Conservation (phyloP, 306 rosid species). For the Amphicarpaea edgeworthii region DNA sequence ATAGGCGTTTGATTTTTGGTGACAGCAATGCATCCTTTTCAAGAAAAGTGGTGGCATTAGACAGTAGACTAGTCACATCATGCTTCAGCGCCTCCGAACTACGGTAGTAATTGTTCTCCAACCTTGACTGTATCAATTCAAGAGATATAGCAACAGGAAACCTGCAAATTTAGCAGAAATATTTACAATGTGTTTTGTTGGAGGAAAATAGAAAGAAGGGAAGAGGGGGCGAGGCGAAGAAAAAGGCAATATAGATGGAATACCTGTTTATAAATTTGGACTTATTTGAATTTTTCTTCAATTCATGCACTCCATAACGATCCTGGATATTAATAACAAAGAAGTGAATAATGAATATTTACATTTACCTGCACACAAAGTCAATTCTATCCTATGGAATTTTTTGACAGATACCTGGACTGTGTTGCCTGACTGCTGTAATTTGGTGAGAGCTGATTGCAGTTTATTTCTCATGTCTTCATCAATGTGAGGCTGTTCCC, state of each 20-base stretch:
- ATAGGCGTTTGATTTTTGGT: conserved; percentile 66
- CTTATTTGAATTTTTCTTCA: conserved; percentile 67
- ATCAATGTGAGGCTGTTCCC: conserved; percentile 84
- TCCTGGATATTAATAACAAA: conserved; percentile 65
- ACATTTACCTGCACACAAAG: conserved; percentile 21
- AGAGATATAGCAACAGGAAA: conserved; percentile 86
- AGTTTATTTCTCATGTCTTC: conserved; percentile 63
- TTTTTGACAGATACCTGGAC: conserved; percentile 67
- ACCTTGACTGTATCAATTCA: conserved; percentile 73
- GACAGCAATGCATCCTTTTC: conserved; percentile 69
- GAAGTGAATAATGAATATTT: conserved; percentile 46
- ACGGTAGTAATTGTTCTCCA: conserved; percentile 89
- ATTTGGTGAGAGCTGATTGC: conserved; percentile 60
- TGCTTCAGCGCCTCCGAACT: conserved; percentile 87
- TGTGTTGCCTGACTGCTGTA: conserved; percentile 61
- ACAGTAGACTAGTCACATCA: conserved; percentile 70
- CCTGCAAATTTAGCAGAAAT: conserved; percentile 60
- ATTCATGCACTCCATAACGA: conserved; percentile 72
- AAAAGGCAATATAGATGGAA: conserved; percentile 26
- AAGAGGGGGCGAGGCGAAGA: not conserved
- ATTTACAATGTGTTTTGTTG: not conserved
- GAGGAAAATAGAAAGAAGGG: not conserved
- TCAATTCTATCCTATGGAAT: not conserved
- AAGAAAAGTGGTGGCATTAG: conserved; percentile 63
- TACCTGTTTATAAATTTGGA: conserved; percentile 83